Evolutionary conservation across 495 filamentous ascomycete genomes (phyloP).

Genomic region (Xylaria cubensis): DNA sequence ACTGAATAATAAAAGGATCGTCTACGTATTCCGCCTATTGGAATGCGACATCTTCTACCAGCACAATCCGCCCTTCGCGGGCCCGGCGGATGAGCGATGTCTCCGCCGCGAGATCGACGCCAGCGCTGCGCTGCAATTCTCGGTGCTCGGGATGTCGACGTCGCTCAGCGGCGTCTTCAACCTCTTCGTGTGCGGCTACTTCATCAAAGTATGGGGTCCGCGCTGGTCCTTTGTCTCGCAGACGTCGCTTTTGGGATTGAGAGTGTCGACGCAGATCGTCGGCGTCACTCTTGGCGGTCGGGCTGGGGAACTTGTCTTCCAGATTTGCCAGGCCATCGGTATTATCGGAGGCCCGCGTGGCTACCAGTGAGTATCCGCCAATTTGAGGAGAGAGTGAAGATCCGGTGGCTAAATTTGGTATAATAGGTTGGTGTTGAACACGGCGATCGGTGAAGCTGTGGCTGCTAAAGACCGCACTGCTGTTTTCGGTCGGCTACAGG

Average conservation of each 20-base stretch:
- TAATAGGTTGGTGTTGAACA: conserved; percentile 57
- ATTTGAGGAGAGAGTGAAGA: background rate
- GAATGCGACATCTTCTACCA: conserved; percentile 63
- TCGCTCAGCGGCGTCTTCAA: conserved; percentile 61
- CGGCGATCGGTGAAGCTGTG: conserved; percentile 58
- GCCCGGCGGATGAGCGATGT: conserved; percentile 51
- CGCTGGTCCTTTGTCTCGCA: conserved; percentile 58
- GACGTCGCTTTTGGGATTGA: conserved; percentile 58
- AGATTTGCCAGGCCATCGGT: conserved; percentile 59
- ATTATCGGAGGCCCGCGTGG: conserved; percentile 63
- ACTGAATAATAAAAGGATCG: conserved; percentile 45
- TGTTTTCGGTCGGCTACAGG: conserved; percentile 60
- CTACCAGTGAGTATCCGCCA: conserved; percentile 49
- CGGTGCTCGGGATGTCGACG: conserved; percentile 58
- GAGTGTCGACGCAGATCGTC: conserved; percentile 60
- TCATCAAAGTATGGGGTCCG: conserved; percentile 61
- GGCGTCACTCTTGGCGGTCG: conserved; percentile 58
- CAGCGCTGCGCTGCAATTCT: conserved; percentile 59
- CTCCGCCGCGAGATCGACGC: conserved; percentile 57
- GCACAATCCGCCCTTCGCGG: conserved; percentile 46
- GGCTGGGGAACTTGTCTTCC: conserved; percentile 61
- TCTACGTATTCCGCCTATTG: conserved; percentile 65
- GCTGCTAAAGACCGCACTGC: conserved; percentile 56
- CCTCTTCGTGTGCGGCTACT: conserved; percentile 63
- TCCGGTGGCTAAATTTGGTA: background rate